phyloP scores from a whole-genome alignment of 2,329 filamentous ascomycete genomes.

The Botrytis sinoallii region DNA sequence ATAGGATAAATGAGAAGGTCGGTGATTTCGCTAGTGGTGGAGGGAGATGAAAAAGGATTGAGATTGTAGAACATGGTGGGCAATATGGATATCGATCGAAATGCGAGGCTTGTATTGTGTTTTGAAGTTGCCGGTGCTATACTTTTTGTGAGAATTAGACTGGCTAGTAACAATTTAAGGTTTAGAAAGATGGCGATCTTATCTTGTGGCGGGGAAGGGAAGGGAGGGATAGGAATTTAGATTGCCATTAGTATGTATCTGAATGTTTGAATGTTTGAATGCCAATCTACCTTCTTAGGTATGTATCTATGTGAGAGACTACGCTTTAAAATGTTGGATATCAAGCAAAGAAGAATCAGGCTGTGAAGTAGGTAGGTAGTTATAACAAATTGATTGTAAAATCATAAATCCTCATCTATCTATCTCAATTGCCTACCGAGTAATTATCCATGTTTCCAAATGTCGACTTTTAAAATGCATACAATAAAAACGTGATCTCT shows the following conservation, averaged over 20 bases:
- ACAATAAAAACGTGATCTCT: not conserved
- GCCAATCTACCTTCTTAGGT: not conserved
- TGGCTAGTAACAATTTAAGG: not conserved
- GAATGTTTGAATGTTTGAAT: not conserved
- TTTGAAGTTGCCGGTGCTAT: not conserved
- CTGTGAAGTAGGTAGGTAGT: not conserved
- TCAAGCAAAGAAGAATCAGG: not conserved
- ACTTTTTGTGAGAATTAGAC: not conserved
- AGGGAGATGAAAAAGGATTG: slow-evolving; percentile 23
- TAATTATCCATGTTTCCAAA: not conserved
- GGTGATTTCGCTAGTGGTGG: slow-evolving; percentile 23
- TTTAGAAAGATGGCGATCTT: not conserved
- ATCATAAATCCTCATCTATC: not conserved
- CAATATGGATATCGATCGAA: not conserved
- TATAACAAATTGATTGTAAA: not conserved
- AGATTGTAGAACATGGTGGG: slow-evolving; percentile 12
- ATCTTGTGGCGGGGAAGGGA: not conserved
- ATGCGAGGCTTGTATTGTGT: not conserved
- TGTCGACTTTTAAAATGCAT: not conserved
- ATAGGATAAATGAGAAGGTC: slow-evolving; percentile 59
- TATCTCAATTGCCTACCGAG: not conserved
- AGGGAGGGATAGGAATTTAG: too few species aligned
- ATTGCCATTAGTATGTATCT: not conserved
- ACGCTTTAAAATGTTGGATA: not conserved
- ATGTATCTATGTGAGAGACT: not conserved